A percentile compares a stretch with the other conserved stretches of the same genome.
These are phyloP conservation scores for Komagataella populi DNA, from an alignment of 805 yeast species.

Conservation along the genomic window DNA sequence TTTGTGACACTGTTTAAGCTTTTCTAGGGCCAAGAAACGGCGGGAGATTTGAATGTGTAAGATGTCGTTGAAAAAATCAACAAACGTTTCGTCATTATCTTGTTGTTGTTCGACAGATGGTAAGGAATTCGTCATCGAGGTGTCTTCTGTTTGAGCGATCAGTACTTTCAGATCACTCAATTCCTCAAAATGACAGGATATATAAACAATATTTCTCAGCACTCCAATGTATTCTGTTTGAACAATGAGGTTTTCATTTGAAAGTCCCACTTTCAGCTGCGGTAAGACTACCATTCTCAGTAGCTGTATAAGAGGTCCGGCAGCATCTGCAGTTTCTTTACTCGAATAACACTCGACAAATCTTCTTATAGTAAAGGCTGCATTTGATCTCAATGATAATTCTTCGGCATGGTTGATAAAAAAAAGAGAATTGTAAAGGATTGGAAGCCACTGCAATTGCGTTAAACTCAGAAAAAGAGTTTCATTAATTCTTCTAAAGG, in stretches of 20 bases:
- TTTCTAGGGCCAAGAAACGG: constrained; percentile 71
- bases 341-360: constrained; percentile 45
- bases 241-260: constrained; percentile 41
- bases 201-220: constrained; percentile 46
- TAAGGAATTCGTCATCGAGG: constrained; percentile 49
- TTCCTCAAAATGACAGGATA: constrained; percentile 14
- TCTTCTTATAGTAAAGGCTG: constrained; percentile 46
- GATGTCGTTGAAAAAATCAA: constrained; percentile 65
- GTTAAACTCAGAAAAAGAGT: constrained; percentile 26
- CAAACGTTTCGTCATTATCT: constrained; percentile 62
- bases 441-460: constrained; percentile 64
- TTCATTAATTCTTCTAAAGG: constrained; percentile 57
- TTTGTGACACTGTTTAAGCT: constrained; percentile 33
- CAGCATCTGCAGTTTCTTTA: constrained; percentile 13
- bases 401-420: constrained; percentile 71
- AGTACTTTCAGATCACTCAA: constrained; percentile 7
- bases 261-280: constrained; percentile 49
- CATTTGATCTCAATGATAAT: constrained; percentile 65
- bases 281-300: constrained; percentile 51
- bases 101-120: not conserved
- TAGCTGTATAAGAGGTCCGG: constrained; percentile 19
- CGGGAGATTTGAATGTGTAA: constrained; percentile 76
- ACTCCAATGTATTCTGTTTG: constrained; percentile 62
- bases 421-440: constrained; percentile 53
- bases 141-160: not conserved